Percentiles rank a stretch among this genome's conserved stretches.
phyloP scores from a whole-genome alignment of 176 grass and related monocot genomes.

The Rhipidocladum racemiflorum region DNA sequence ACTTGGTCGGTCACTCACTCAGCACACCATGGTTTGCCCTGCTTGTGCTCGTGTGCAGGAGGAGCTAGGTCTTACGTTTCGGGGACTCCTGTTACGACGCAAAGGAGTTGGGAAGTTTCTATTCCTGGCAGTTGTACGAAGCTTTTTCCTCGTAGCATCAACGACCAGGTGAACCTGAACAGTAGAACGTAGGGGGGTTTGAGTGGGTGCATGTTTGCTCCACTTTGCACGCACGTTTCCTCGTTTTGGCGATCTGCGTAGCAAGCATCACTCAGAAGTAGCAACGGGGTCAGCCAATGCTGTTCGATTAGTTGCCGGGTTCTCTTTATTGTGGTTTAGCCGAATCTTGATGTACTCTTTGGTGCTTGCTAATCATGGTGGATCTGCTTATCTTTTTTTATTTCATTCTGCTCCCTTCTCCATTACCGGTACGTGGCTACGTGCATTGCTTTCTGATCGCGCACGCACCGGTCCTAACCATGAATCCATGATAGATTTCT shows the following conservation, averaged over 20 bases:
- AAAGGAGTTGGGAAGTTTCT: too few species aligned
- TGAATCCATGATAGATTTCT: neutral
- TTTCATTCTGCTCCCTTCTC: neutral
- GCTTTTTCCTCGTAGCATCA: neutral
- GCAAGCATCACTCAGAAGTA: too few species aligned
- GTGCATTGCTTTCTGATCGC: conserved; percentile 10
- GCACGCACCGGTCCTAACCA: neutral
- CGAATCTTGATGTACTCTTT: neutral
- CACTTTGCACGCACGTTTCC: too few species aligned
- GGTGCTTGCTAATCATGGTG: neutral
- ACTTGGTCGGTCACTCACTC: neutral
- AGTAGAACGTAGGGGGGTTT: neutral
- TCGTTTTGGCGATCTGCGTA: too few species aligned
- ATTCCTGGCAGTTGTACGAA: neutral
- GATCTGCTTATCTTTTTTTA: neutral
- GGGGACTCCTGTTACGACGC: neutral
- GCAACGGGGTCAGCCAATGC: neutral
- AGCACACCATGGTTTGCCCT: neutral
- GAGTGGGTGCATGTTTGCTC: neutral
- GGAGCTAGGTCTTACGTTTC: neutral
- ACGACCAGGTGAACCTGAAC: neutral
- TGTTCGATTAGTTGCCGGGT: neutral
- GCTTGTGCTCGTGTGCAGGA: neutral
- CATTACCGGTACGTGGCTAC: neutral
- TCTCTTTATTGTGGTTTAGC: neutral